A percentile compares a stretch with the other conserved stretches of the same genome.
Conservation (phyloP, 495 filamentous ascomycete genomes). For the Penicillium manginii region DNA sequence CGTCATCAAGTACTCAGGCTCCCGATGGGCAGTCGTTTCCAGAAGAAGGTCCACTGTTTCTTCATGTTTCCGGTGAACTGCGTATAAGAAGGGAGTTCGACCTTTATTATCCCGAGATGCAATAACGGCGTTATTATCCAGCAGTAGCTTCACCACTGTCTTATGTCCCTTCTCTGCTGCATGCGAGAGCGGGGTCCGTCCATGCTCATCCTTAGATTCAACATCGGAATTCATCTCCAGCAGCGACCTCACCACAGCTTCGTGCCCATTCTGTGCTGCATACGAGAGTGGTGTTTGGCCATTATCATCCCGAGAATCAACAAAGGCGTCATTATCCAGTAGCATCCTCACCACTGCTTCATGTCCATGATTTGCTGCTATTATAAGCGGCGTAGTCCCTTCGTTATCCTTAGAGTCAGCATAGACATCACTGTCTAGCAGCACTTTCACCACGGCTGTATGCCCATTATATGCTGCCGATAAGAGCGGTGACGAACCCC, state of each 20-base stretch:
- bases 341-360: neutral
- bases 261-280: neutral
- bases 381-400: neutral
- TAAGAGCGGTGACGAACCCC: neutral
- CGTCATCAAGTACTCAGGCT: too few relatives aligned
- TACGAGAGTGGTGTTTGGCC: neutral
- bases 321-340: neutral
- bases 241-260: neutral
- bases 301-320: neutral
- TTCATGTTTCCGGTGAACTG: too few relatives aligned
- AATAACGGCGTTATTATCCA: neutral
- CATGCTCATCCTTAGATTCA: neutral
- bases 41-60: too few relatives aligned
- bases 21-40: too few relatives aligned
- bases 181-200: neutral
- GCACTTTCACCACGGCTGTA: neutral
- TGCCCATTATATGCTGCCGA: slow-evolving; percentile 3
- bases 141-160: neutral
- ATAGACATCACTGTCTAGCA: neutral
- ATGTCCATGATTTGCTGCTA: neutral
- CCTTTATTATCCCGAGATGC: too few relatives aligned
- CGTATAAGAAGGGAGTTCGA: too few relatives aligned
- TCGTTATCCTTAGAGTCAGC: neutral
- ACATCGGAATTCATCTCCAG: neutral
- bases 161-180: neutral